These are phyloP conservation scores for Eustoma russellianum DNA, from an alignment of 257 asterid genomes.

Conservation along the genomic window DNA sequence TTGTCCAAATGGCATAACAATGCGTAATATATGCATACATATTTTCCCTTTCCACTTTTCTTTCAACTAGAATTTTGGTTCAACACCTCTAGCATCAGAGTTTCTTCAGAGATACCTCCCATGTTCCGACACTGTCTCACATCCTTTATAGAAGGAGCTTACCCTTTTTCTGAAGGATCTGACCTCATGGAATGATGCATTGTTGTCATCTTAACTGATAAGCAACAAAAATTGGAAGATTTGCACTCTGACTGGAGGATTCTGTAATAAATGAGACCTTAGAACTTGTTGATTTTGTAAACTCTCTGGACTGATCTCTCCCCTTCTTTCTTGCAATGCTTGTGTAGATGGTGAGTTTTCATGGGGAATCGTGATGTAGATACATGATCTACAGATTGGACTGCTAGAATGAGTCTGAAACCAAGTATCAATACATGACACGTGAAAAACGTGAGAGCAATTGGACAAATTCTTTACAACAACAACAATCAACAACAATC, in stretches of 20 bases:
- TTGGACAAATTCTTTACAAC: constrained; percentile 45
- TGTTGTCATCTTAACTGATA: neutral
- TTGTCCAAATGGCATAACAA: too few species aligned
- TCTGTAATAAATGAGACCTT: constrained; percentile 8
- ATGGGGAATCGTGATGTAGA: constrained; percentile 6
- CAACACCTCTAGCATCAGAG: too few species aligned
- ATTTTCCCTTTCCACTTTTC: too few species aligned
- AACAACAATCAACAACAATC: too few species aligned
- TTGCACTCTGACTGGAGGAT: constrained; percentile 2
- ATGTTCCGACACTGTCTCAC: too few species aligned
- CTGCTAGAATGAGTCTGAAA: constrained; percentile 74
- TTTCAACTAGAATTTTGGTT: too few species aligned
- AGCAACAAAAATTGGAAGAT: constrained; percentile 4
- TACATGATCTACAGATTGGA: constrained; percentile 51
- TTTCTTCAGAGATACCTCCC: too few species aligned
- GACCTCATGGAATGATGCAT: too few species aligned
- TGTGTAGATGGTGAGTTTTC: constrained; percentile 14
- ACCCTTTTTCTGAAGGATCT: too few species aligned
- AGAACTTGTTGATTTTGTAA: constrained; percentile 15
- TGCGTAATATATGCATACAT: too few species aligned
- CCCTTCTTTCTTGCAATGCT: constrained; percentile 31
- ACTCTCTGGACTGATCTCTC: constrained; percentile 31
- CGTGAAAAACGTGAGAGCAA: constrained; percentile 64
- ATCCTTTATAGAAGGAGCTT: too few species aligned
- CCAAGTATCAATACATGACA: constrained; percentile 70